A percentile compares a stretch with the other conserved stretches of the same genome.
Conservation (phyloP, 2,329 filamentous ascomycete species). For the Acephala macrosclerotiorum region DNA sequence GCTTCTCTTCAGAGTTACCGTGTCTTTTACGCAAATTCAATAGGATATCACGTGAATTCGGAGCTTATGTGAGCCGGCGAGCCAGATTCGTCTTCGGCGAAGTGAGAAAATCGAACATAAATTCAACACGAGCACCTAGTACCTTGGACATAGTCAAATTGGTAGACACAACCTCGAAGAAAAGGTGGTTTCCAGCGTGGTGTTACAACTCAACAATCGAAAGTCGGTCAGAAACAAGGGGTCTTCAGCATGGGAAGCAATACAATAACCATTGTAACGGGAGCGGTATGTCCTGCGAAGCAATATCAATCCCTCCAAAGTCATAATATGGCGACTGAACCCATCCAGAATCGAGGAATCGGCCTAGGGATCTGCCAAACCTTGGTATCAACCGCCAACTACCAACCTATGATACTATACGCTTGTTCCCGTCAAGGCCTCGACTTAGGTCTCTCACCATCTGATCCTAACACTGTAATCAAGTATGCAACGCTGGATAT, state of each 20-base stretch:
- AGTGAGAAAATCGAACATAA: slow-evolving; percentile 7
- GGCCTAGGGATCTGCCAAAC: slow-evolving; percentile 10
- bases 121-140: background rate
- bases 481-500: slow-evolving; percentile 7
- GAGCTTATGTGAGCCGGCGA: background rate
- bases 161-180: background rate
- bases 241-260: slow-evolving; percentile 8
- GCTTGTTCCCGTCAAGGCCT: slow-evolving; percentile 6
- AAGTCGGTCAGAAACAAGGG: background rate
- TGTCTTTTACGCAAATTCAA: background rate
- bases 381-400: background rate
- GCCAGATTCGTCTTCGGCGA: slow-evolving; percentile 10
- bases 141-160: background rate
- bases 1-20: background rate
- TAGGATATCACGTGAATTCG: background rate
- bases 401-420: slow-evolving; percentile 1
- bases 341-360: slow-evolving; percentile 11
- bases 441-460: slow-evolving; percentile 3
- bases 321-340: background rate
- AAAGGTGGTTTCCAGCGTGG: background rate
- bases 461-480: slow-evolving; percentile 2
- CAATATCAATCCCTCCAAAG: background rate
- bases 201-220: background rate
- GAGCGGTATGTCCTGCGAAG: background rate
- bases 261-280: slow-evolving; percentile 6